phyloP scores from a whole-genome alignment of 108 stramenopile species.

The Skeletonema tropicum region DNA sequence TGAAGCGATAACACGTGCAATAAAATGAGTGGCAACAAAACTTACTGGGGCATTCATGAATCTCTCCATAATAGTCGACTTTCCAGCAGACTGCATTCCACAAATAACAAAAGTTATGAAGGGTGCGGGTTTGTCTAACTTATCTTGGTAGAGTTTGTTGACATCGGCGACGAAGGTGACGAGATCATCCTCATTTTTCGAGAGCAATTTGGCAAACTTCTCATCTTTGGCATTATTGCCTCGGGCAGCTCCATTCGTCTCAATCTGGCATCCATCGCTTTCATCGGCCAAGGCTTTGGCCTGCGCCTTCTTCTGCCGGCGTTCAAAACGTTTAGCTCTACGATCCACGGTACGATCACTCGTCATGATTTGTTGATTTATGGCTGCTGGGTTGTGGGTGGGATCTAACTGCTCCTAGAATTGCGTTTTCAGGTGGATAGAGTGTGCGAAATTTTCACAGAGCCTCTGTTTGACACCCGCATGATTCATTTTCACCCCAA shows the following conservation, averaged over 20 bases:
- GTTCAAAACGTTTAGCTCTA: conserved; percentile 15
- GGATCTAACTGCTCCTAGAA: no score
- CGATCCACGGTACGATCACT: no score
- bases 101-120: conserved; percentile 83
- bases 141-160: conserved; percentile 73
- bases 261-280: not conserved
- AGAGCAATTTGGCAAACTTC: conserved; percentile 54
- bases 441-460: no score
- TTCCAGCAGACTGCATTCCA: conserved; percentile 79
- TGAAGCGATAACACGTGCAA: not conserved
- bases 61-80: conserved; percentile 80
- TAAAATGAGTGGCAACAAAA: not conserved
- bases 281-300: conserved; percentile 1
- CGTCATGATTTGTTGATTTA: conserved; percentile 1
- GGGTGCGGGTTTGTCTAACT: conserved; percentile 59
- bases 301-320: conserved; percentile 23
- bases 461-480: no score
- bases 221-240: conserved; percentile 25
- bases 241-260: not conserved
- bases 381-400: not conserved
- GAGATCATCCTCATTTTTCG: conserved; percentile 64
- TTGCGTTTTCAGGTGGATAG: no score
- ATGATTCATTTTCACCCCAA: no score
- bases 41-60: conserved; percentile 63
- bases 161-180: conserved; percentile 70